Evolutionary conservation across 768 basidiomycete genomes (phyloP).

Genomic region (Myochromella boudieri): DNA sequence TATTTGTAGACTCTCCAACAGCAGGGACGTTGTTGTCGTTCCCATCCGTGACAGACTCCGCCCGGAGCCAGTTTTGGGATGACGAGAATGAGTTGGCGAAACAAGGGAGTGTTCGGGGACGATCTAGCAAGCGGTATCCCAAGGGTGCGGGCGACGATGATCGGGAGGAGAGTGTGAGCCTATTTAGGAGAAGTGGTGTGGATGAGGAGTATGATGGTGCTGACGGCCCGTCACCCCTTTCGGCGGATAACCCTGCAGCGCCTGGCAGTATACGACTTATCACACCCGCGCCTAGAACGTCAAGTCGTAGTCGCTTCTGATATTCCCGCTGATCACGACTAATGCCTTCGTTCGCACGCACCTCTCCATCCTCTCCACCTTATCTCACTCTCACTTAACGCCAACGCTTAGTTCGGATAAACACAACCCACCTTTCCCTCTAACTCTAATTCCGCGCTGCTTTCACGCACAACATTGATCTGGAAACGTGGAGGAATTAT

Average conservation of each 20-base stretch:
- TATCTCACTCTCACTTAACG: too few species aligned
- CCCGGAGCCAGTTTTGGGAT: constrained; percentile 40
- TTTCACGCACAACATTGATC: too few species aligned
- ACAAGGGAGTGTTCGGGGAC: constrained; percentile 29
- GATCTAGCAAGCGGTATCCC: constrained; percentile 46
- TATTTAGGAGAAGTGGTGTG: constrained; percentile 39
- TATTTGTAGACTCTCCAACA: constrained; percentile 31
- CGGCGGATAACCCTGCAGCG: constrained; percentile 9
- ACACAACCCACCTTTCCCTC: too few species aligned
- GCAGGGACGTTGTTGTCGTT: constrained; percentile 43
- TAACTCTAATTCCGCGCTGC: too few species aligned
- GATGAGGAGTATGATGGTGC: constrained; percentile 24
- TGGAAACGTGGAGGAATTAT: constrained; percentile 8
- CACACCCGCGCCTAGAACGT: constrained; percentile 9
- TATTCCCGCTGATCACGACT: neutral
- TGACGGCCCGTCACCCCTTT: constrained; percentile 7
- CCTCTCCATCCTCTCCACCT: too few species aligned
- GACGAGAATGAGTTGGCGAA: constrained; percentile 27
- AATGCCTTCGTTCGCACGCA: too few species aligned
- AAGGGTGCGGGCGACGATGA: constrained; percentile 53
- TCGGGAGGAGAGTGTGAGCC: constrained; percentile 57
- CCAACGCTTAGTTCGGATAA: too few species aligned
- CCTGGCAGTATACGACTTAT: constrained; percentile 17
- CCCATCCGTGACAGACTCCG: constrained; percentile 54
- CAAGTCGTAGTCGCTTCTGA: constrained; percentile 13